Evolutionary conservation across 768 basidiomycete species (phyloP), one percentile per base, ranked within the genome.

Genomic region (Gloeophyllum trabeum): DNA sequence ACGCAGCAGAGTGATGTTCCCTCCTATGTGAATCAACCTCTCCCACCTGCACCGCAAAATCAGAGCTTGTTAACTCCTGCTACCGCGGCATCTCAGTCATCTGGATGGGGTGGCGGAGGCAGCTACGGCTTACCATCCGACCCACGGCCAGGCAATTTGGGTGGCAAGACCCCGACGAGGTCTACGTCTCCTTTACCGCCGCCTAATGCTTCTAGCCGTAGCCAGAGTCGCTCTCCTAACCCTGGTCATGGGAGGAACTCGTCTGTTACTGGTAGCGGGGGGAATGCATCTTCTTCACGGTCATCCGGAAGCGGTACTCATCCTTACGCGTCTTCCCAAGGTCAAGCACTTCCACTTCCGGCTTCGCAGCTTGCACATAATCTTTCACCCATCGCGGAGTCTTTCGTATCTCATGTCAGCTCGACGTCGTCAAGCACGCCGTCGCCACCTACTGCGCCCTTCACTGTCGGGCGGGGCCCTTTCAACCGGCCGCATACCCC

Each of bases 301-400:
- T n/a, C n/a, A n/a, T n/a, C n/a, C n/a, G n/a, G n/a, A n/a, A n/a
- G n/a, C n/a, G 28, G 28, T 10, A 32, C 10, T 16, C 81, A 84
- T 51, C 79, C 79, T 0, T 85, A 82, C 45, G 74, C 77, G 1
- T 72, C 63, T 19, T 65, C 70, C 40, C 74, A 75, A 52, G 16
- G 16, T 32, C 28, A 32, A 32, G 28, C 28, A 16, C 28, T 32
- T 32, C 56, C 73, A 4, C 57, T 54, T 2, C 64, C 18, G 43
- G 47, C 34, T 45, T 53, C n/a, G 23, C 59, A 52, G 44, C 52
- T 52, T 41, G 51, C 58, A 1, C 56, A 63, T 4, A 71, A 68
- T 24, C 69, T 89, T 37, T 87, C 86, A 1, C 86, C 85, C 1
- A 84, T 89, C 42, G 68, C 76, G 20, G 85, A 89, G 55, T 61